These are phyloP conservation scores for Tephrocybe sp. DNA, from an alignment of 768 basidiomycete genomes.

Conservation along the genomic window DNA sequence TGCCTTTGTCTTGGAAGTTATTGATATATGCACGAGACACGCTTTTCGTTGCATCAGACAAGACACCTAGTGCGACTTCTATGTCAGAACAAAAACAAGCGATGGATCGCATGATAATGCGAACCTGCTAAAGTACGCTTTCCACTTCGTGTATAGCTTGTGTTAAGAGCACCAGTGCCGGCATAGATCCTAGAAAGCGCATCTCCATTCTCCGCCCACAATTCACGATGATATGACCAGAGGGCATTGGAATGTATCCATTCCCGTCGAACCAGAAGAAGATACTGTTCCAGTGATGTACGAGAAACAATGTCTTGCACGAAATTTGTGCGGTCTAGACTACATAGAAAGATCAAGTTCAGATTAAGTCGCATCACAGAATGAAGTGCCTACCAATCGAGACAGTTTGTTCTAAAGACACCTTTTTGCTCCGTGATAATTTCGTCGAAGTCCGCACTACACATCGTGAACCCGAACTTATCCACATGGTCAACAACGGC, in stretches of 20 bases:
- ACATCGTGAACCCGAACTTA: slow-evolving; percentile 83
- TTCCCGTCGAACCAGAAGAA: slow-evolving; percentile 72
- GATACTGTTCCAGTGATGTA: slow-evolving; percentile 76
- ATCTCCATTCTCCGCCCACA: slow-evolving; percentile 98
- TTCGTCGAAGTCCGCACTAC: slow-evolving; percentile 61
- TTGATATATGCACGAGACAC: slow-evolving; percentile 96
- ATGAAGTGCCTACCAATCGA: slow-evolving; percentile 70
- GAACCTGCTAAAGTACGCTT: slow-evolving; percentile 88
- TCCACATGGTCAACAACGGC: slow-evolving; percentile 64
- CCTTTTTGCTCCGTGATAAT: slow-evolving; percentile 88
- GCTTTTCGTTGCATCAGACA: slow-evolving; percentile 97
- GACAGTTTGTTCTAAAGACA: slow-evolving; percentile 90
- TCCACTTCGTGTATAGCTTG: slow-evolving; percentile 91
- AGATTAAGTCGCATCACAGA: background rate
- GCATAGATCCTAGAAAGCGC: slow-evolving; percentile 93
- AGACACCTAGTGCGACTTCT: slow-evolving; percentile 50
- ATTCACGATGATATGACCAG: slow-evolving; percentile 86
- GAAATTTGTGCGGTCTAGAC: slow-evolving; percentile 96
- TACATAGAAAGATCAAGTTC: slow-evolving; percentile 29
- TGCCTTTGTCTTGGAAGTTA: slow-evolving; percentile 94
- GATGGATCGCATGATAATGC: slow-evolving; percentile 12
- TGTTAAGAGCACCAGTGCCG: slow-evolving; percentile 91
- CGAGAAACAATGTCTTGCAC: slow-evolving; percentile 93
- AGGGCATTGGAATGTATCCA: slow-evolving; percentile 68
- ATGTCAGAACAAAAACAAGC: background rate